Evolutionary conservation across 768 basidiomycete genomes (phyloP).

Genomic region (Trametes cingulata): DNA sequence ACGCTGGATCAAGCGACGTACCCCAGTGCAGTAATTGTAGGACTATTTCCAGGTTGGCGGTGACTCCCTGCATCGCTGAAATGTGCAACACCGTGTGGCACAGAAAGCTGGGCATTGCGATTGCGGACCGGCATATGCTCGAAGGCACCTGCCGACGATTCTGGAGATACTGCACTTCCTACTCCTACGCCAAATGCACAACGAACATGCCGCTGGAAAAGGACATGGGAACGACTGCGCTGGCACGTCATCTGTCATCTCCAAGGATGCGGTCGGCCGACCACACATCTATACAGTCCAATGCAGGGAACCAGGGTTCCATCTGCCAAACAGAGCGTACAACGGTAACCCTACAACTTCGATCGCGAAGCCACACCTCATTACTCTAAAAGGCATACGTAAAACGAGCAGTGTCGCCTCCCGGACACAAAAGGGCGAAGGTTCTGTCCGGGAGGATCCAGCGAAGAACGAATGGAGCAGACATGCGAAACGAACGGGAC

Average conservation of each 20-base stretch:
- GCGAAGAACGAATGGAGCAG: not conserved
- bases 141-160: no score
- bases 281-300: not conserved
- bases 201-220: no score
- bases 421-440: not conserved
- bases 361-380: not conserved
- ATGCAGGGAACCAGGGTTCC: not conserved
- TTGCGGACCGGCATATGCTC: no score
- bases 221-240: not conserved
- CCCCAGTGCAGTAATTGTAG: no score
- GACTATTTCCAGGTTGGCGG: no score
- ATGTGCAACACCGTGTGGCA: no score
- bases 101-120: no score
- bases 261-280: not conserved
- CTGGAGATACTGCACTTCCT: no score
- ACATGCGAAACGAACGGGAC: not conserved
- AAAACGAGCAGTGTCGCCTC: not conserved
- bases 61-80: no score
- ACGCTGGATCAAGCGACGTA: no score
- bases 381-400: slow-evolving; percentile 9
- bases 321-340: slow-evolving; percentile 8
- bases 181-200: no score
- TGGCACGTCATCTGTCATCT: no score
- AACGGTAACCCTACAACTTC: not conserved
- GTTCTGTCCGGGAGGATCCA: slow-evolving; percentile 4